These are phyloP conservation scores for Penicillium bovifimosum DNA, from an alignment of 495 filamentous ascomycete genomes.

Conservation along the genomic window DNA sequence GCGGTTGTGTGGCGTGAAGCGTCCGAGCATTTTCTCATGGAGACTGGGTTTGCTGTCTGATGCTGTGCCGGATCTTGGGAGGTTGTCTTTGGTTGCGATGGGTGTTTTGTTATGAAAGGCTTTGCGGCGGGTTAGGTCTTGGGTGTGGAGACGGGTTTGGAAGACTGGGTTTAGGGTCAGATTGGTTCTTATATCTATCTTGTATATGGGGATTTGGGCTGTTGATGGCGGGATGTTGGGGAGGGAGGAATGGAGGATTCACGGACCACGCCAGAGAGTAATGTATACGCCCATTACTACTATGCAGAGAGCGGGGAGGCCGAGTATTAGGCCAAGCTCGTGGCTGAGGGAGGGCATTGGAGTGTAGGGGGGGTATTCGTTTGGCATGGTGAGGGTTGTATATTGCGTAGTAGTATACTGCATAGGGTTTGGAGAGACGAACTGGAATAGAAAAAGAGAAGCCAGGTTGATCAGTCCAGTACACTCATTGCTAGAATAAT, in stretches of 20 bases:
- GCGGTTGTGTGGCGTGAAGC: conserved; percentile 11
- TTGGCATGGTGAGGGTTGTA: background rate
- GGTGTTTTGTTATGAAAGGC: conserved; percentile 19
- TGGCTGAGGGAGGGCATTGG: conserved; percentile 29
- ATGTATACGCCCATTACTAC: conserved; percentile 36
- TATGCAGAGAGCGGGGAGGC: conserved; percentile 33
- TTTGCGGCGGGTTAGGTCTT: conserved; percentile 34
- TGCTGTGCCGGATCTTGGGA: no score
- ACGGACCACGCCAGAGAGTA: conserved; percentile 34
- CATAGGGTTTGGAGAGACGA: no score
- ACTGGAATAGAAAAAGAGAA: background rate
- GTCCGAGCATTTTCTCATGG: conserved; percentile 31
- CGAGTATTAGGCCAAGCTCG: conserved; percentile 42
- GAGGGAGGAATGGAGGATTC: background rate
- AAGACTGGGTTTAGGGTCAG: no score
- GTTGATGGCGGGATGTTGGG: background rate
- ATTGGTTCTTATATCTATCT: no score
- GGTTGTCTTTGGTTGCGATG: conserved; percentile 3
- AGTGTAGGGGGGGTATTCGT: conserved; percentile 26
- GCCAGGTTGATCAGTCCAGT: background rate
- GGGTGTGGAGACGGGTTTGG: conserved; percentile 22
- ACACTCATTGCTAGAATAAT: no score
- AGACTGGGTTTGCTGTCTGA: background rate
- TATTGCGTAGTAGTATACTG: no score
- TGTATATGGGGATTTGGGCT: no score